Conservation (phyloP, 2,329 filamentous ascomycete genomes). For the Emmonsiellopsis sp. region DNA sequence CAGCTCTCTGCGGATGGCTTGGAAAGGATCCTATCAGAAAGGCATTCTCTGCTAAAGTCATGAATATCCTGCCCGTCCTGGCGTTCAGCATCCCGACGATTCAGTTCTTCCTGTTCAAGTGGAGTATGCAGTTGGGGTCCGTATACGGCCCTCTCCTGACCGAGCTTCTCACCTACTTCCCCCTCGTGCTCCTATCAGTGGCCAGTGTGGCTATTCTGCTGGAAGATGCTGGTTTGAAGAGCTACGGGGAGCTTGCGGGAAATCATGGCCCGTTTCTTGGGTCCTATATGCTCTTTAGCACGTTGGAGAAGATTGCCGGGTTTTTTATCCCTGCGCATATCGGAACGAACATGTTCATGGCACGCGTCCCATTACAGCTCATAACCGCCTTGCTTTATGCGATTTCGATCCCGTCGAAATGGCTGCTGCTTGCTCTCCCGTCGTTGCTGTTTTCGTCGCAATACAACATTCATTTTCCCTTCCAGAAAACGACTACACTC, state of each 20-base stretch:
- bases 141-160: conserved; percentile 65
- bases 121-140: conserved; percentile 58
- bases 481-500: conserved; percentile 47
- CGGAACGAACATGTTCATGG: conserved; percentile 55
- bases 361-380: conserved; percentile 63
- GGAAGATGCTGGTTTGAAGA: conserved; percentile 47
- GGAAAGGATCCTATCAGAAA: conserved; percentile 46
- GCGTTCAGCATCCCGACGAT: conserved; percentile 65
- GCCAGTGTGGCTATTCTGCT: conserved; percentile 56
- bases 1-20: conserved; percentile 63
- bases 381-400: conserved; percentile 57
- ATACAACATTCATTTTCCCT: conserved; percentile 64
- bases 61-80: conserved; percentile 56
- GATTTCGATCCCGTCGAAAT: conserved; percentile 57
- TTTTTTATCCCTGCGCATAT: conserved; percentile 41
- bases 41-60: conserved; percentile 40
- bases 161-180: conserved; percentile 63
- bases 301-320: conserved; percentile 33
- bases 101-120: conserved; percentile 61
- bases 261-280: conserved; percentile 57
- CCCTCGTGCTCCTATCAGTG: conserved; percentile 55
- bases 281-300: conserved; percentile 56
- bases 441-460: conserved; percentile 55
- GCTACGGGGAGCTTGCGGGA: conserved; percentile 46
- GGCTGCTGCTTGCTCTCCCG: conserved; percentile 58